Evolutionary conservation across 257 asterid species (phyloP), one percentile per base, ranked within the genome.

Genomic region (Cynanchum wilfordii): DNA sequence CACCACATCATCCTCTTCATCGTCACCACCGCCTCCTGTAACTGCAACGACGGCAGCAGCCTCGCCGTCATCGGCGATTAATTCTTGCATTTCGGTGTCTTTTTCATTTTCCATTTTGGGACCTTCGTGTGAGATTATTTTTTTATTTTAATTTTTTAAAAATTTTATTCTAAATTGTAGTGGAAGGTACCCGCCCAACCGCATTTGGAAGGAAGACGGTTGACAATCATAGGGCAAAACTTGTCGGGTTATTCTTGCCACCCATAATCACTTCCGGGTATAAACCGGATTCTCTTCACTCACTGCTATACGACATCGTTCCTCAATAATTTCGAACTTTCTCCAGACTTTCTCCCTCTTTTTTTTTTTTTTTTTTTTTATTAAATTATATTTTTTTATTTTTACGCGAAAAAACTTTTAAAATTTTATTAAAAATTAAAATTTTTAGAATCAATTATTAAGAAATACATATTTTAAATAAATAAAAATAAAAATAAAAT

Each of bases 1-100:
- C 74, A 40, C 81, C 70, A 55, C 80, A 38, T 78, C 85, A 10
- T 76, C 80, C 45, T 54, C 77, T 0, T 57, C 83, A 5, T 73
- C 81, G 19, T 62, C 77, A 2, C 17, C 69, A 3, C 17, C 69
- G 10, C 30, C 62, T 4, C 30, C 69, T 24, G 44, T 29, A 50
- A 66, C 58, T 11, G 11, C 29, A 8, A 27, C 47, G 11, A 69
- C 66, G 0, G 54, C 70, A 42, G 8, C 33, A 19, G n/a, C 44
- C 8, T 50, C 81, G 3, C 62, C 59, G 16, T 27, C 70, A 17
- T 42, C 29, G 3, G n/a, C 69, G 30, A 45, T 60, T 10, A 36
- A 47, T 27, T 33, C 33, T 38, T n/a, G 49, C 77, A 68, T 24
- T 38, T 75, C 72, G 25, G 36, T 15, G 9, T 70, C 73, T 17